A percentile compares a stretch with the other conserved stretches of the same genome.
Conservation (phyloP, 306 rosid species). For the Gleditsia sinensis region DNA sequence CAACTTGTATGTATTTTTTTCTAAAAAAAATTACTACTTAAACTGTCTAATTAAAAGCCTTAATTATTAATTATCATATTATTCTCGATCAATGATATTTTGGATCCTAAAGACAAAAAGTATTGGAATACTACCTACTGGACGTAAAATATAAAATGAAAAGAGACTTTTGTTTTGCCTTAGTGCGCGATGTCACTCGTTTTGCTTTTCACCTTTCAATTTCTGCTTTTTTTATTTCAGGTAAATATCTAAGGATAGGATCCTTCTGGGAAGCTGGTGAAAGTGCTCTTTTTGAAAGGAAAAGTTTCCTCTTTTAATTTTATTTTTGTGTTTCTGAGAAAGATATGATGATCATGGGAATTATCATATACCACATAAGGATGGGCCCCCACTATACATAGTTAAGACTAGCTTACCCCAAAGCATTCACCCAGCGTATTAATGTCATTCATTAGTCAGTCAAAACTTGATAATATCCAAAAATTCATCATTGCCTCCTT, state of each 20-base stretch:
- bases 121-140: neutral
- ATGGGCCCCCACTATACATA: constrained; percentile 21
- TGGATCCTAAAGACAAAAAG: no score
- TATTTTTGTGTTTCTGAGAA: neutral
- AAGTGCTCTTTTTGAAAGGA: constrained; percentile 5
- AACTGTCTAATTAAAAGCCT: neutral
- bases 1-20: no score
- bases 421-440: constrained; percentile 30
- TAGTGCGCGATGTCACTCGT: constrained; percentile 11
- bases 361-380: constrained; percentile 31
- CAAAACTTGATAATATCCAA: constrained; percentile 38
- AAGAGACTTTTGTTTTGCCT: constrained; percentile 7
- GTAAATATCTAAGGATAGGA: neutral
- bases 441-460: constrained; percentile 29
- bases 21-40: neutral
- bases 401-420: constrained; percentile 1
- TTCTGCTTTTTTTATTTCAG: neutral
- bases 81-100: no score
- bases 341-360: neutral
- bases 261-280: constrained; percentile 20
- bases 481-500: constrained; percentile 26
- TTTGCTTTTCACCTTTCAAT: neutral
- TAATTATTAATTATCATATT: no score
- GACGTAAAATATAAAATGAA: neutral
- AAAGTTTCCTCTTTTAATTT: neutral